Evolutionary conservation across 768 basidiomycete species (phyloP).

Genomic region (Gelatoporia subvermispora): DNA sequence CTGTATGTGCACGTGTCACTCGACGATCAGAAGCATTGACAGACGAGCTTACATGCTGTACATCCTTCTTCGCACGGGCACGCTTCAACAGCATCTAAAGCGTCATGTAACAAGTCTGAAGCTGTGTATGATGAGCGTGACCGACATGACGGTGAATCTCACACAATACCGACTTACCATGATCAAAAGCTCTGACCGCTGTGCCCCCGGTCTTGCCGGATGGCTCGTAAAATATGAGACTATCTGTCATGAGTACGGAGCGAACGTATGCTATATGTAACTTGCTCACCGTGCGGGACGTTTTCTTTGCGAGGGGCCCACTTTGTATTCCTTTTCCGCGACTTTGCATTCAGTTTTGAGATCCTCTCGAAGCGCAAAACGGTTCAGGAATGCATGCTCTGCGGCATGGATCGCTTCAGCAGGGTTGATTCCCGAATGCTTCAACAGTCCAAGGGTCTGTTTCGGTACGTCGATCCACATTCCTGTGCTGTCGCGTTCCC

Average conservation of each 20-base stretch:
- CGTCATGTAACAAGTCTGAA: slow-evolving; percentile 52
- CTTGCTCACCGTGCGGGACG: slow-evolving; percentile 57
- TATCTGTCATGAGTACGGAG: slow-evolving; percentile 20
- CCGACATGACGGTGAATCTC: neutral
- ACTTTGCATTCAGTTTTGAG: slow-evolving; percentile 82
- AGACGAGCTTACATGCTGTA: slow-evolving; percentile 46
- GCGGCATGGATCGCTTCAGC: slow-evolving; percentile 86
- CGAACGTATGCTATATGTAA: neutral
- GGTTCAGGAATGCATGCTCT: slow-evolving; percentile 77
- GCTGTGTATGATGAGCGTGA: slow-evolving; percentile 28
- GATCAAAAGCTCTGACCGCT: slow-evolving; percentile 78
- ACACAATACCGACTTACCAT: slow-evolving; percentile 39
- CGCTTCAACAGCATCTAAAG: slow-evolving; percentile 47
- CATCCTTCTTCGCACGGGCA: slow-evolving; percentile 75
- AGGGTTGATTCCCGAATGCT: slow-evolving; percentile 49
- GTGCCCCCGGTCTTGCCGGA: slow-evolving; percentile 67
- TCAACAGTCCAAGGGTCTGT: slow-evolving; percentile 46
- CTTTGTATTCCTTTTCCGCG: slow-evolving; percentile 66
- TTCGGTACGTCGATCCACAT: slow-evolving; percentile 76
- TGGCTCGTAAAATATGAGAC: slow-evolving; percentile 78
- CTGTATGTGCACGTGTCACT: slow-evolving; percentile 30
- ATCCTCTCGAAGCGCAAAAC: slow-evolving; percentile 64
- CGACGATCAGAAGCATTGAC: no score
- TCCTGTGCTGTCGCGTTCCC: slow-evolving; percentile 68
- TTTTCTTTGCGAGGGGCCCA: slow-evolving; percentile 47